Percentiles rank a stretch among this genome's conserved stretches.
Evolutionary conservation across 73 alveolate species (phyloP).

Genomic region (Tetrahymena thermophila): DNA sequence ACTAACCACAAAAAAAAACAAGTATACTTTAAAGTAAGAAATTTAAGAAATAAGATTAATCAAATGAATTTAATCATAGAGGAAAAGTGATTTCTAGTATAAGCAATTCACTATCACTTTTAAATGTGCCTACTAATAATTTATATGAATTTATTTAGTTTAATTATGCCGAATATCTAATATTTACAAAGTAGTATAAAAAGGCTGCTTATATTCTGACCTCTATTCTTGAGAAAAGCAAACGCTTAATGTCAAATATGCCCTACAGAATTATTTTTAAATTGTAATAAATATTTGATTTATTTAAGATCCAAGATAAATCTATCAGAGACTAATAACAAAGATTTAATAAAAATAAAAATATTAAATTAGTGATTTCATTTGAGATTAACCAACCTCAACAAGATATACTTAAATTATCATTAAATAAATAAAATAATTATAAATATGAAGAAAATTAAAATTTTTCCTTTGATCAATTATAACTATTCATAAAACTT

Average conservation of each 20-base stretch:
- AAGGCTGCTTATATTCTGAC: neutral
- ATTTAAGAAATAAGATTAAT: no score
- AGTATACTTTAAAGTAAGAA: no score
- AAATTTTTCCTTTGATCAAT: neutral
- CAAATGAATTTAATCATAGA: no score
- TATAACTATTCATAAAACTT: no score
- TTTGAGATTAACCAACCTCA: neutral
- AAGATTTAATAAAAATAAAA: neutral
- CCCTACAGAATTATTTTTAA: neutral
- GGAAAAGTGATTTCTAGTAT: no score
- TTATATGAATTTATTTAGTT: no score
- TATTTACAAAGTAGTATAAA: no score
- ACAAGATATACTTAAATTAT: neutral
- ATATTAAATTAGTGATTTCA: neutral
- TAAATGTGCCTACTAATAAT: no score
- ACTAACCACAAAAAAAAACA: no score
- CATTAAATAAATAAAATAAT: no score
- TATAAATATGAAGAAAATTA: neutral
- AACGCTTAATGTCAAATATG: neutral
- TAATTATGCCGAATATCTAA: no score
- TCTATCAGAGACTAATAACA: neutral
- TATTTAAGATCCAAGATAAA: neutral
- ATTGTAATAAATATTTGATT: neutral
- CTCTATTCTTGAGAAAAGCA: neutral
- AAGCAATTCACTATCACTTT: no score